These are phyloP conservation scores for Epichloe aotearoae DNA, from an alignment of 2,329 filamentous ascomycete genomes.

Conservation along the genomic window DNA sequence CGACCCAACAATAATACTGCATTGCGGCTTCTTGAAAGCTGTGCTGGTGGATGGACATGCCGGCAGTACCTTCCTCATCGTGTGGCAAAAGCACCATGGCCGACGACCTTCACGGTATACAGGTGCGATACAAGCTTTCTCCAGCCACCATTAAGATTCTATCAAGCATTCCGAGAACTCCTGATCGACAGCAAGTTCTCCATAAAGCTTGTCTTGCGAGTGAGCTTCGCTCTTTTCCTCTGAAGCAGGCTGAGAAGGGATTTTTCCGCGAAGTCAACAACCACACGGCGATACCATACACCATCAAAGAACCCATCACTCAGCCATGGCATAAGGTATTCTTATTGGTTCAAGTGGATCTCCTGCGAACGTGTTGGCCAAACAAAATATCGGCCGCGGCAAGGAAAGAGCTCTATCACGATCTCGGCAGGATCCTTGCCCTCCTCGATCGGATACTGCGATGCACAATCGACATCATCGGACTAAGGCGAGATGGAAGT, in stretches of 20 bases:
- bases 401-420: conserved; percentile 20
- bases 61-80: neutral
- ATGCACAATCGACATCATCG: conserved; percentile 26
- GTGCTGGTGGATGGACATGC: neutral
- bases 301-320: conserved; percentile 30
- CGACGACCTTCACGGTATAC: conserved; percentile 15
- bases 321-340: conserved; percentile 61
- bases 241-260: conserved; percentile 20
- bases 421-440: conserved; percentile 19
- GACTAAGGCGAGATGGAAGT: conserved; percentile 42
- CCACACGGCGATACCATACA: conserved; percentile 25
- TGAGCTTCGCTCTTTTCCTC: conserved; percentile 24
- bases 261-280: conserved; percentile 27
- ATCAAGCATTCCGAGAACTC: conserved; percentile 12
- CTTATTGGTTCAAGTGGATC: conserved; percentile 58
- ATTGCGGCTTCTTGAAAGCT: neutral
- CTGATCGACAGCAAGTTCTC: conserved; percentile 21
- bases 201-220: conserved; percentile 24
- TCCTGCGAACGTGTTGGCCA: conserved; percentile 50
- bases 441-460: conserved; percentile 22
- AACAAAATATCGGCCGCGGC: conserved; percentile 26
- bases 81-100: neutral
- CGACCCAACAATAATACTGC: neutral
- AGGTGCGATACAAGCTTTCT: conserved; percentile 22
- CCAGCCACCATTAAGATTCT: conserved; percentile 19